Base-by-base conservation (phyloP, 2,329 filamentous ascomycete species). In the Fusarium sp. region DNA sequence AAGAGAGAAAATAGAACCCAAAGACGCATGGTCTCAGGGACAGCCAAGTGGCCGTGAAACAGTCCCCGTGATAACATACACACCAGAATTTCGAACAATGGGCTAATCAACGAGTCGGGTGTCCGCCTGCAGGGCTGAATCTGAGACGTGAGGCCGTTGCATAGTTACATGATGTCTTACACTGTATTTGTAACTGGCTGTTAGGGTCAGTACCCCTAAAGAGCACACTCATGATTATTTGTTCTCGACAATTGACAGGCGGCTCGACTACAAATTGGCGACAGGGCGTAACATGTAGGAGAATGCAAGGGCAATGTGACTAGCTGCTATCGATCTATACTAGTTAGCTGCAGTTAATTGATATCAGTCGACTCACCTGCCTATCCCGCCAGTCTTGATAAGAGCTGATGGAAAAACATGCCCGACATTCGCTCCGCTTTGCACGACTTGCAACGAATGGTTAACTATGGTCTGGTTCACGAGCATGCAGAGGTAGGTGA, bases 401-500 rank as follows among this genome's bases (percentile, higher is more conserved):
- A 61, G 65, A 41, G 25, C 35, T 10, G 35, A 30, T 22, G 39
- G 23, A 54, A 63, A 39, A 43, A 14, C 27, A 37, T 39, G 61
- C 55, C 59, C 39, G 56, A 27, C 56, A 55, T 40, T 64, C n/a
- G 56, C 60, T 66, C 61, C 53, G 57, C 49, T 58, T 65, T 56
- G 58, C 51, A 67, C 62, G 71, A 62, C 61, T 49, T 72, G 61
- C 62, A 73, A 71, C 46, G 60, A 56, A 47, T 20, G 53, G 54
- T 51, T 59, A n/a, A n/a, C n/a, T n/a, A 41, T 72, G 71, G 70
- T 71, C 70, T 56, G 70, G 54, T 70, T 67, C 60, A 55, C 47
- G 54, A 57, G 47, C 41, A 62, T 72, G 67, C 59, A 71, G 57
- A 62, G 63, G 56, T 25, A 68, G 56, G 62, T 57, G 54, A 61